Percentiles rank a stretch among this genome's conserved stretches.
These are phyloP conservation scores for Nitzschia palea DNA, from an alignment of 108 stramenopile species.

Conservation along the genomic window DNA sequence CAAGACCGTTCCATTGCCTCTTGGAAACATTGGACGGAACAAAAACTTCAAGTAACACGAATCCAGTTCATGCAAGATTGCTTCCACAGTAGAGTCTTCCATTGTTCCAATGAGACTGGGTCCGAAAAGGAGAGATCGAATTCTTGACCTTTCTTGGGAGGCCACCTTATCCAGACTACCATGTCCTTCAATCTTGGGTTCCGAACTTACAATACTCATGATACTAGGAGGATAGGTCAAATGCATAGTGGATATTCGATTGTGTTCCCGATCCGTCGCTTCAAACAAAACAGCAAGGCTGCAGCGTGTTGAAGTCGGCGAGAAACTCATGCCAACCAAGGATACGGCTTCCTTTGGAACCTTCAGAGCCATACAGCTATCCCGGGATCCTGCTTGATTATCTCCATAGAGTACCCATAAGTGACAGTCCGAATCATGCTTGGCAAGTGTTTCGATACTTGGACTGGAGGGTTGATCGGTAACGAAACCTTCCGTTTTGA, in stretches of 20 bases:
- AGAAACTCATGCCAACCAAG: constrained; percentile 40
- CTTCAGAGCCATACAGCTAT: neutral
- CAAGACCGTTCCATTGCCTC: constrained; percentile 45
- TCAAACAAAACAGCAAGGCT: constrained; percentile 27
- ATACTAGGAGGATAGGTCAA: constrained; percentile 33
- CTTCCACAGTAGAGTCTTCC: constrained; percentile 26
- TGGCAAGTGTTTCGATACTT: neutral
- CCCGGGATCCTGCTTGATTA: neutral
- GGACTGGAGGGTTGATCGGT: neutral
- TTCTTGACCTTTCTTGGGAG: constrained; percentile 18
- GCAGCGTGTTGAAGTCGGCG: constrained; percentile 28
- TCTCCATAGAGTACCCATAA: constrained; percentile 27
- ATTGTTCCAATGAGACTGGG: constrained; percentile 11
- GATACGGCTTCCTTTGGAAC: constrained; percentile 29
- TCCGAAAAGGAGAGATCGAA: constrained; percentile 18
- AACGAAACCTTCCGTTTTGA: constrained; percentile 18
- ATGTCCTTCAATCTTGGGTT: constrained; percentile 11
- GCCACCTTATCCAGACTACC: constrained; percentile 37
- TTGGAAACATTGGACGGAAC: constrained; percentile 47
- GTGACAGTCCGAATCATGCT: constrained; percentile 38
- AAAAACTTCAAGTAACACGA: constrained; percentile 32
- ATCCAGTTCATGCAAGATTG: constrained; percentile 40
- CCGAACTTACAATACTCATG: constrained; percentile 19
- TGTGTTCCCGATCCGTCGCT: neutral
- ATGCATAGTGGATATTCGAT: neutral